Base-by-base conservation (phyloP, 179 eudicot genomes). In the Silene coronaria region DNA sequence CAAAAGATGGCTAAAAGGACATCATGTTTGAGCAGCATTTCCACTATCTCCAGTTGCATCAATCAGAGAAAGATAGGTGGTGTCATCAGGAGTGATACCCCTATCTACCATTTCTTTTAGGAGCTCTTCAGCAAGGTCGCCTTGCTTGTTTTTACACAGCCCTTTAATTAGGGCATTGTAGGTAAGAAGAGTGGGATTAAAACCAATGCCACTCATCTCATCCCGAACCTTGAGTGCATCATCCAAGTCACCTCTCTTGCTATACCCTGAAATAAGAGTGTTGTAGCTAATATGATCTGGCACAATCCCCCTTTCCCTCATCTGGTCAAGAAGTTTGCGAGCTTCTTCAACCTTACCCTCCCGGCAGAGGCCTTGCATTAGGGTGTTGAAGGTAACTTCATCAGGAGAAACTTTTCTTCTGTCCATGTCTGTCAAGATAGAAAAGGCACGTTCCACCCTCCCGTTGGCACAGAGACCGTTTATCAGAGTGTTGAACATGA, bases 161-260 rank as follows among this genome's bases (percentile, higher is more conserved):
- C 97, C 97, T 84, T 87, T 79, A 72, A 91, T 91, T 13, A 91
- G 86, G 66, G 91, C 90, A 76, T 89, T 90, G 81, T 89, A 92
- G 66, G 96, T 88, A 46, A 89, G 87, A 51, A 76, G 84, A 48
- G 90, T 90, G 19, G 90, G 96, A 68, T 87, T 81, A 70, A 91
- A 89, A 38, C 97, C 97, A 45, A 82, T 38, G 74, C 84, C 73
- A 64, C 81, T 32, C 97, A 91, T 91, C 76, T 85, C 93, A 82
- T 91, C 96, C 53, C 87, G 85, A 78, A 87, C 82, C 82, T 80
- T 82, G 26, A 90, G 82, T 27, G 96, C 93, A 77, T 86, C 90
- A 58, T 87, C 84, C 81, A 85, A 45, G 81, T 92, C 90, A 67
- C 93, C 93, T 82, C 84, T 85, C 85, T 79, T 84, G 80, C 96